phyloP scores from a whole-genome alignment of 768 basidiomycete genomes.

The Collybia mongolica region DNA sequence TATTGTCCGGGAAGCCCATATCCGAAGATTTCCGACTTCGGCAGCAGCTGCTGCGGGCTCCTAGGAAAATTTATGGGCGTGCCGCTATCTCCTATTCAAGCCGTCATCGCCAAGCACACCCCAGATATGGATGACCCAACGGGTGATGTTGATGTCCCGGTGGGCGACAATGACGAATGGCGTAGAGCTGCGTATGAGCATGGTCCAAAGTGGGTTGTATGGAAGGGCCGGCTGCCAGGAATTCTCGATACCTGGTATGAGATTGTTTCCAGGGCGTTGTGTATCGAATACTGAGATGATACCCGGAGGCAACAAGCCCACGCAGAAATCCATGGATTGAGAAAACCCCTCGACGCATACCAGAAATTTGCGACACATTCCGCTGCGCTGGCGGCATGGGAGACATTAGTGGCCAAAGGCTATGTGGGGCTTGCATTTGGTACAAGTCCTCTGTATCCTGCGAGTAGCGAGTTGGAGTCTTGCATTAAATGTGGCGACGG shows the following conservation, averaged over 20 bases:
- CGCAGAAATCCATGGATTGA: neutral
- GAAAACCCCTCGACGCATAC: neutral
- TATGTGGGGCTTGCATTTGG: neutral
- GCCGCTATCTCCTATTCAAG: no score
- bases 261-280: neutral
- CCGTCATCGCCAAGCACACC: neutral
- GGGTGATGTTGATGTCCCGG: neutral
- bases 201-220: neutral
- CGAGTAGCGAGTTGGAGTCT: neutral
- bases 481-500: neutral
- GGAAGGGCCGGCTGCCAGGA: neutral
- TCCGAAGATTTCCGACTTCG: neutral
- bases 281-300: neutral
- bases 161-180: neutral
- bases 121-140: neutral
- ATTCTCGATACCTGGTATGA: constrained; percentile 1
- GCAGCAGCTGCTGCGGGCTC: neutral
- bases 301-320: neutral
- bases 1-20: neutral
- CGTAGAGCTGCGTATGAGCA: neutral
- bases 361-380: neutral
- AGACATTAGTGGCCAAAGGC: neutral
- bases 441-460: neutral
- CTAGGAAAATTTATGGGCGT: no score
- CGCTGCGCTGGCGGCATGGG: neutral